Conservation (phyloP, 176 grass and related monocot genomes). For the Rhynchospora breviuscula region DNA sequence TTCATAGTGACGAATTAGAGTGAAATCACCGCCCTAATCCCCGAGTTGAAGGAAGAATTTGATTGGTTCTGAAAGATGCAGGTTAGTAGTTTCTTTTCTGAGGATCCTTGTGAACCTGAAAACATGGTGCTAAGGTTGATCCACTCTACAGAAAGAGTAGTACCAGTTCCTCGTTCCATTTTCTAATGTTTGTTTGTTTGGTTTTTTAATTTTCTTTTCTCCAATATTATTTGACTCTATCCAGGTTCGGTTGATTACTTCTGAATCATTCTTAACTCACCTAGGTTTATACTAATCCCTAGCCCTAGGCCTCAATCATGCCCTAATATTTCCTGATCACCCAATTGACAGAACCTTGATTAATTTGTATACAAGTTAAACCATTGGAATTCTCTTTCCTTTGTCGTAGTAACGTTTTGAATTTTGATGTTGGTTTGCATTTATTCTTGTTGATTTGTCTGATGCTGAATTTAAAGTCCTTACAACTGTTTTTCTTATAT, state of each 20-base stretch:
- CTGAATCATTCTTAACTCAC: too few species aligned
- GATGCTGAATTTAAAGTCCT: not conserved
- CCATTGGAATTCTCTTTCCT: not conserved
- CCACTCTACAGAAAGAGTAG: too few species aligned
- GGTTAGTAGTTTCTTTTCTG: conserved; percentile 2
- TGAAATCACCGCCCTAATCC: too few species aligned
- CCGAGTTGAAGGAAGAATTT: not conserved
- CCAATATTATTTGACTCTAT: too few species aligned
- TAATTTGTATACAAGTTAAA: not conserved
- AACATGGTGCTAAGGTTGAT: not conserved
- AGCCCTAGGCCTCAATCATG: not conserved
- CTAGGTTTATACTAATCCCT: not conserved
- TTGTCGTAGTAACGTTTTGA: not conserved
- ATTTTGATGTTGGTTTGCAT: not conserved
- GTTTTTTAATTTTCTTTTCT: not conserved
- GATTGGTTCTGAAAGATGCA: conserved; percentile 13
- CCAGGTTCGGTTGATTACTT: too few species aligned
- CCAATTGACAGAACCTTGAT: not conserved
- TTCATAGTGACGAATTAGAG: too few species aligned
- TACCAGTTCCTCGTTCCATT: not conserved
- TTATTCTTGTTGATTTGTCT: not conserved
- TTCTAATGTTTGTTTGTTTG: not conserved
- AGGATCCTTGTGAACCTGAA: not conserved
- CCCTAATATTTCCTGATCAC: not conserved
- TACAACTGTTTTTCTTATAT: not conserved